phyloP scores from a whole-genome alignment of 352 stramenopile species.

The Saprolegnia parasitica region DNA sequence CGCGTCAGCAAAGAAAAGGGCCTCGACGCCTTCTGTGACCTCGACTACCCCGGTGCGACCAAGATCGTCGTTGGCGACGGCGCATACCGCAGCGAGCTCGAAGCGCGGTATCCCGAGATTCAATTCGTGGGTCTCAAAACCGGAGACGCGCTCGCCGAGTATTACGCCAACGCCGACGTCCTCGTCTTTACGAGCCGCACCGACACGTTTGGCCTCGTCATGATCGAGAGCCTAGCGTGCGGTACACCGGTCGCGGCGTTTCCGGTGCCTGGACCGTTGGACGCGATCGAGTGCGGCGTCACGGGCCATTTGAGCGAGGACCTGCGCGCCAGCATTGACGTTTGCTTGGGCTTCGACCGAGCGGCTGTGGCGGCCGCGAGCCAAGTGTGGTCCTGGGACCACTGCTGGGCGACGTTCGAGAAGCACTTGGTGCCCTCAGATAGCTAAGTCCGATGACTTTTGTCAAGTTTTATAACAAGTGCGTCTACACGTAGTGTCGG shows the following conservation, averaged over 20 bases:
- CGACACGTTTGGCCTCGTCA: slow-evolving; percentile 17
- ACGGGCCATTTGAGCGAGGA: slow-evolving; percentile 12
- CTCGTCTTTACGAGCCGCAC: slow-evolving; percentile 13
- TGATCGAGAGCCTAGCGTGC: slow-evolving; percentile 9
- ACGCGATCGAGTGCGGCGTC: slow-evolving; percentile 2
- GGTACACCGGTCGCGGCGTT: slow-evolving; percentile 9
- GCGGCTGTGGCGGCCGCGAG: background rate
- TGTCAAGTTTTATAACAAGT: too few relatives aligned
- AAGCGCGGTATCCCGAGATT: slow-evolving; percentile 5
- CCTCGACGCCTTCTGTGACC: slow-evolving; percentile 8
- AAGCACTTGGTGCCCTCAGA: background rate
- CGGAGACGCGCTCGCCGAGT: background rate
- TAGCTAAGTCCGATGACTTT: too few relatives aligned
- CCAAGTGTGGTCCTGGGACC: background rate
- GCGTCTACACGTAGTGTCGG: too few relatives aligned
- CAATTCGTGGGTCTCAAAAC: background rate
- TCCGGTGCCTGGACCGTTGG: slow-evolving; percentile 1
- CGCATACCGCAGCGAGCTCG: background rate
- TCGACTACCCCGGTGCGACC: slow-evolving; percentile 6
- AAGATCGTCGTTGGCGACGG: slow-evolving; percentile 15
- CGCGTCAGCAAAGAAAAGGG: slow-evolving; percentile 13
- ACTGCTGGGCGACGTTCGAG: slow-evolving; percentile 6
- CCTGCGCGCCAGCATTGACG: background rate
- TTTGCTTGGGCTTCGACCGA: background rate
- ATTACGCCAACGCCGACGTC: background rate